Evolutionary conservation across 805 yeast species (phyloP).

Genomic region (Sungouiella blattae): DNA sequence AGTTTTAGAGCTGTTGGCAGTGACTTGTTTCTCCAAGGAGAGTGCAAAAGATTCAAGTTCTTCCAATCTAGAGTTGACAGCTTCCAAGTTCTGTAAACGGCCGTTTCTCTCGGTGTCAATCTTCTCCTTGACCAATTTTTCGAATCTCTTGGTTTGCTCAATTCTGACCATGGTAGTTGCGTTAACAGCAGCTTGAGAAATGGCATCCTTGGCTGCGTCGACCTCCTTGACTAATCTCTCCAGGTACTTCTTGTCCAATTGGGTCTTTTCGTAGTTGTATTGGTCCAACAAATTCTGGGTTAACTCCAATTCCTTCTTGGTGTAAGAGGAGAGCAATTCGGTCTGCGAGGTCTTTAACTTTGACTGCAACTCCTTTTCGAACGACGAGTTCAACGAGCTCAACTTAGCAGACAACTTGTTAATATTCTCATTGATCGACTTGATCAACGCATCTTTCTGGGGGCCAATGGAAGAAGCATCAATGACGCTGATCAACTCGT

Average conservation of each 20-base stretch:
- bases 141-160: slow-evolving; percentile 66
- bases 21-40: slow-evolving; percentile 36
- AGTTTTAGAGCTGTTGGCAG: slow-evolving; percentile 31
- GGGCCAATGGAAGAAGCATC: slow-evolving; percentile 26
- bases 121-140: slow-evolving; percentile 51
- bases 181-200: slow-evolving; percentile 71
- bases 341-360: slow-evolving; percentile 36
- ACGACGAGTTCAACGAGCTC: slow-evolving; percentile 28
- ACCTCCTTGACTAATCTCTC: slow-evolving; percentile 60
- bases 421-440: slow-evolving; percentile 31
- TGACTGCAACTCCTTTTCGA: slow-evolving; percentile 34
- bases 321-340: slow-evolving; percentile 36
- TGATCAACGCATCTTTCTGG: slow-evolving; percentile 27
- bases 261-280: slow-evolving; percentile 58
- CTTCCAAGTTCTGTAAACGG: slow-evolving; percentile 65
- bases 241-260: slow-evolving; percentile 57
- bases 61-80: slow-evolving; percentile 51
- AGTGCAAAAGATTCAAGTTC: slow-evolving; percentile 54
- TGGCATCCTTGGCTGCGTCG: slow-evolving; percentile 59
- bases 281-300: slow-evolving; percentile 58
- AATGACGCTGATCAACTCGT: slow-evolving; percentile 33
- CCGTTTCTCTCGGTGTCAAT: slow-evolving; percentile 64
- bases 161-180: slow-evolving; percentile 63
- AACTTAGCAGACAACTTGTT: slow-evolving; percentile 29
- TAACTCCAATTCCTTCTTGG: slow-evolving; percentile 51